Conservation (phyloP, 495 filamentous ascomycete genomes). For the Sordaria brevicollis region DNA sequence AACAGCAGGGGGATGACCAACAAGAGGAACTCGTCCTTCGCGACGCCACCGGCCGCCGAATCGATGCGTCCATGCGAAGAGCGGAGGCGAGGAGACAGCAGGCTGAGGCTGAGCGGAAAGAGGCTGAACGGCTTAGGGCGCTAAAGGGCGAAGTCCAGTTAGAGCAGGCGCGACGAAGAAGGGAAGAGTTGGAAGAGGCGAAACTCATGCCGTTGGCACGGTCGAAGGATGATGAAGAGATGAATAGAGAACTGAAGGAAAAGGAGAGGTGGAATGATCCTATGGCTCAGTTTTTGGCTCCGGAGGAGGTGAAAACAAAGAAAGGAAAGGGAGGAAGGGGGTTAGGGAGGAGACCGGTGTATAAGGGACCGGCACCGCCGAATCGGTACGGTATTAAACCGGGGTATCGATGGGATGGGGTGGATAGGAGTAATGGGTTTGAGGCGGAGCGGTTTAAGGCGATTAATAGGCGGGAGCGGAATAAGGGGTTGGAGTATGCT, state of each 20-base stretch:
- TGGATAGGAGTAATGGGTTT: conserved; percentile 89
- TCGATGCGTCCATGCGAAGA: conserved; percentile 82
- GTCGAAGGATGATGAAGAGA: conserved; percentile 63
- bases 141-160: conserved; percentile 79
- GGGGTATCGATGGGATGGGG: conserved; percentile 93
- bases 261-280: conserved; percentile 86
- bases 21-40: conserved; percentile 80
- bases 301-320: conserved; percentile 24
- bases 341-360: conserved; percentile 55
- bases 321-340: conserved; percentile 32
- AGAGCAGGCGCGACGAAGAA: conserved; percentile 40
- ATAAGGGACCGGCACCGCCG: conserved; percentile 67
- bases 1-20: conserved; percentile 9
- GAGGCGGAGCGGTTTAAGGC: conserved; percentile 91
- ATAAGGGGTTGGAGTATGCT: conserved; percentile 72
- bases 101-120: conserved; percentile 58
- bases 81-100: conserved; percentile 69
- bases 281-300: conserved; percentile 66
- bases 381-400: conserved; percentile 93
- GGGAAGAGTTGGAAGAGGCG: conserved; percentile 61
- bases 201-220: conserved; percentile 71
- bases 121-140: conserved; percentile 49
- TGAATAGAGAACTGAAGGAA: conserved; percentile 76
- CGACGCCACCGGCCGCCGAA: conserved; percentile 82
- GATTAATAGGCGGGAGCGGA: conserved; percentile 60